phyloP scores from a whole-genome alignment of 345 rosid genomes.

The Durio zibethinus region DNA sequence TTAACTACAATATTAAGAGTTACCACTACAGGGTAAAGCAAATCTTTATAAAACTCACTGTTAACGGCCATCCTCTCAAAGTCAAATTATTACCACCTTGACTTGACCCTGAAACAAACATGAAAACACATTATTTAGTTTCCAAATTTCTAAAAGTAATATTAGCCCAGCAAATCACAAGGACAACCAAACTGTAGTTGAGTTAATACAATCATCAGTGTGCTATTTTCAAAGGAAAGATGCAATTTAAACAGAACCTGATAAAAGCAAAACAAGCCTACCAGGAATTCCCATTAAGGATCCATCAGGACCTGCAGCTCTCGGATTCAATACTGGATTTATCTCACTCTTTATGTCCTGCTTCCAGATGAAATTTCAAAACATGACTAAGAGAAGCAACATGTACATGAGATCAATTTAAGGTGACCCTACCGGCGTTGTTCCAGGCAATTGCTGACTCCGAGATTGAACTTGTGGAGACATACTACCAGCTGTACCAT shows the following conservation, averaged over 20 bases:
- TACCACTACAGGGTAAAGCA: not conserved
- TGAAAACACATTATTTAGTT: not conserved
- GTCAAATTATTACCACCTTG: slow-evolving; percentile 87
- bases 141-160: not conserved
- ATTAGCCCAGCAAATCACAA: not conserved
- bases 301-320: slow-evolving; percentile 85
- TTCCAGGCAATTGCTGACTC: slow-evolving; percentile 75
- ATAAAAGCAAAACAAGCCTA: slow-evolving; percentile 25
- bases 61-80: slow-evolving; percentile 93
- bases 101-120: slow-evolving; percentile 67
- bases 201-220: slow-evolving; percentile 5
- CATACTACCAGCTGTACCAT: slow-evolving; percentile 77
- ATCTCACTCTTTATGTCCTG: slow-evolving; percentile 93
- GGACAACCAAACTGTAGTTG: not conserved
- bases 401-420: not conserved
- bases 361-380: slow-evolving; percentile 32
- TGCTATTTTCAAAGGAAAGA: slow-evolving; percentile 6
- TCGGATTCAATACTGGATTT: slow-evolving; percentile 78
- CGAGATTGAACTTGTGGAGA: slow-evolving; percentile 88
- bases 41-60: slow-evolving; percentile 47
- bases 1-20: not conserved
- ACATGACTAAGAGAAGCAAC: slow-evolving; percentile 6
- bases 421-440: slow-evolving; percentile 55
- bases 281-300: slow-evolving; percentile 92
- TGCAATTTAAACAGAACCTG: slow-evolving; percentile 6